Base-by-base conservation (phyloP, 2,329 filamentous ascomycete species). In the Arthrinium puccinioides region DNA sequence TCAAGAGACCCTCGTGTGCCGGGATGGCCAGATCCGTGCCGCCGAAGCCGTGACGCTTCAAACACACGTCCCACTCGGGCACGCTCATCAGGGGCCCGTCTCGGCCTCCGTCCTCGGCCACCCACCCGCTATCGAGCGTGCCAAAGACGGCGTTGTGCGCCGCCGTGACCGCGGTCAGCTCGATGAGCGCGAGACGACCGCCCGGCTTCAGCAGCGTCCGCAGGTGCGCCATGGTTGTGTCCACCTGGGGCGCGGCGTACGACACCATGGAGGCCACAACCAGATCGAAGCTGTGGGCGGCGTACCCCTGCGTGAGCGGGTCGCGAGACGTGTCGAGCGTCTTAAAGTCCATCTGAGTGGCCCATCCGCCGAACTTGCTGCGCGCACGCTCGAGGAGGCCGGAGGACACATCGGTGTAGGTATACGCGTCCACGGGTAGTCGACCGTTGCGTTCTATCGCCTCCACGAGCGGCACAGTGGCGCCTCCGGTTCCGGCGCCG, bases 131-230 rank as follows among this genome's bases (percentile, higher is more conserved):
- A 1, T 32, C 46, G 4, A 49, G 24, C 1, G 43, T 24, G 4
- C 40, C 45, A 16, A 36, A 32, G 7, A 41, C 20, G 8, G 36
- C 28, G 5, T 21, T 25, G 15, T 33, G 11, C 5, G 41, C 23
- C 10, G 28, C 15, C 4, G 37, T 44, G 13, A 32, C 13, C n/a
- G 41, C 44, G 8, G 53, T 57, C 9, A 51, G 46, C 29, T 60
- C 57, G 13, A 55, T 46, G 4, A 60, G 41, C 4, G 57, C 30
- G 4, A 61, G 49, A 32, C 50, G 52, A 2, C 58, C 58, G 6
- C 53, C 55, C 0, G 58, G 54, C 30, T 51, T 57, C 7, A 61
- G 43, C 1, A 61, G 42, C 18, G 21, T 41, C 6, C 40, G 41
- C 0, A 47, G 45, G 19, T 57, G 48, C 4, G 24, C 29, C 14